Evolutionary conservation across 129 eudicot species (phyloP).

Genomic region (Flaveria brownii): DNA sequence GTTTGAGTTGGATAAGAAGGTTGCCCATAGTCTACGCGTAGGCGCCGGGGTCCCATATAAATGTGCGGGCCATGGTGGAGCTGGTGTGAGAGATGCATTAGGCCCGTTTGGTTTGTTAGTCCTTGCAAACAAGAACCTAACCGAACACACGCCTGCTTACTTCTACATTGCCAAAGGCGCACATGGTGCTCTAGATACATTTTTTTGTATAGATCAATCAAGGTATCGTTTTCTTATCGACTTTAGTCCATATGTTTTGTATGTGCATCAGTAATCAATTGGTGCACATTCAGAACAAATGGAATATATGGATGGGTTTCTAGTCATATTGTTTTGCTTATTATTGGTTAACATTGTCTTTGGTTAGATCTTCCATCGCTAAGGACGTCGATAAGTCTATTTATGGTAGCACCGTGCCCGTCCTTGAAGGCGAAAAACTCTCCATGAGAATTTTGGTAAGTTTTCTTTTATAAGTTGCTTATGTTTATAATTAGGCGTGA

Average conservation of each 20-base stretch:
- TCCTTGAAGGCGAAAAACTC: slow-evolving; percentile 68
- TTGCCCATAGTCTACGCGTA: slow-evolving; percentile 35
- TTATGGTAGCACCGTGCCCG: slow-evolving; percentile 74
- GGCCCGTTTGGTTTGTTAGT: slow-evolving; percentile 64
- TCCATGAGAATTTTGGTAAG: slow-evolving; percentile 68
- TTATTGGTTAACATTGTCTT: background rate
- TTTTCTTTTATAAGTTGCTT: background rate
- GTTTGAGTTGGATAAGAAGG: slow-evolving; percentile 56
- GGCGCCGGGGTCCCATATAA: slow-evolving; percentile 44
- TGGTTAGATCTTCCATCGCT: slow-evolving; percentile 69
- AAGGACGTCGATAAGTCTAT: slow-evolving; percentile 58
- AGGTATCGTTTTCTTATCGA: slow-evolving; percentile 32
- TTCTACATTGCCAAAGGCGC: slow-evolving; percentile 48
- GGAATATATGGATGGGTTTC: background rate
- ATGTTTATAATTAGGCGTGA: background rate
- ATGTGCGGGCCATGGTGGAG: slow-evolving; percentile 64
- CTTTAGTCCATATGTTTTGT: background rate
- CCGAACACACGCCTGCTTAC: slow-evolving; percentile 59
- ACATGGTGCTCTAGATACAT: slow-evolving; percentile 36
- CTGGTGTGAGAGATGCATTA: slow-evolving; percentile 47
- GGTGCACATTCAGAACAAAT: background rate
- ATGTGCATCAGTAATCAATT: background rate
- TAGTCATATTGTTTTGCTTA: background rate
- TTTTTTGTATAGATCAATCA: slow-evolving; percentile 60
- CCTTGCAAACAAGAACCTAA: slow-evolving; percentile 49